Conservation (phyloP, 129 eudicot species). For the Lonicera japonica region DNA sequence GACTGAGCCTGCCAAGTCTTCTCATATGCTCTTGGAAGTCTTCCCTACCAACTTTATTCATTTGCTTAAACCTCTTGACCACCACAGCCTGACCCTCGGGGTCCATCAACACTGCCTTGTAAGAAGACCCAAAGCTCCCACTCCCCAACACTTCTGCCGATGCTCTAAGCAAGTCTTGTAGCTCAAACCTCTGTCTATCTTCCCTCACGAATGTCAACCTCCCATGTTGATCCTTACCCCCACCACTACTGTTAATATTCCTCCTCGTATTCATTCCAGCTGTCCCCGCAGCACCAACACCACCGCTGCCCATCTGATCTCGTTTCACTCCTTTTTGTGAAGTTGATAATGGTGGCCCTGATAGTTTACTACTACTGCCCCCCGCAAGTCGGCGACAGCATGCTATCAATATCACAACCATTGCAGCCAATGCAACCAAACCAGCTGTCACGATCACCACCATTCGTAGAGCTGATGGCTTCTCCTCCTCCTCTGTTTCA, state of each 20-base stretch:
- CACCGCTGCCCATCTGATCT: background rate
- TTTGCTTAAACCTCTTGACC: constrained; percentile 60
- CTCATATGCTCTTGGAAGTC: constrained; percentile 68
- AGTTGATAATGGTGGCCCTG: background rate
- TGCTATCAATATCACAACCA: constrained; percentile 14
- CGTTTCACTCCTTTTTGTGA: background rate
- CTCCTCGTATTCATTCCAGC: background rate
- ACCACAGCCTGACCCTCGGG: constrained; percentile 44
- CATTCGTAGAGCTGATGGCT: constrained; percentile 8
- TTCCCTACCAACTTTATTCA: constrained; percentile 41
- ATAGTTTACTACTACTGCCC: background rate
- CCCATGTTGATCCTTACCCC: constrained; percentile 7
- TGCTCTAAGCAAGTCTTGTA: constrained; percentile 52
- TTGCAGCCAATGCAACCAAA: constrained; percentile 15
- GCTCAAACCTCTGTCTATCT: constrained; percentile 43
- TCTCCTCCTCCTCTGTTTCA: background rate
- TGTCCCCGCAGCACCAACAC: too few species aligned
- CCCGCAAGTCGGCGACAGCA: background rate
- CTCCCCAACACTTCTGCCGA: constrained; percentile 64
- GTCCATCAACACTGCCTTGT: constrained; percentile 45
- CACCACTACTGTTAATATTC: background rate
- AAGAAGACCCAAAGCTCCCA: constrained; percentile 57
- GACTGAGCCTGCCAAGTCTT: constrained; percentile 41
- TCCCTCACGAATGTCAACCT: constrained; percentile 46
- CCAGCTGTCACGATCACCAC: constrained; percentile 13